Conservation (phyloP, 108 stramenopile genomes). For the Pseudonitzschia delicatissima region DNA sequence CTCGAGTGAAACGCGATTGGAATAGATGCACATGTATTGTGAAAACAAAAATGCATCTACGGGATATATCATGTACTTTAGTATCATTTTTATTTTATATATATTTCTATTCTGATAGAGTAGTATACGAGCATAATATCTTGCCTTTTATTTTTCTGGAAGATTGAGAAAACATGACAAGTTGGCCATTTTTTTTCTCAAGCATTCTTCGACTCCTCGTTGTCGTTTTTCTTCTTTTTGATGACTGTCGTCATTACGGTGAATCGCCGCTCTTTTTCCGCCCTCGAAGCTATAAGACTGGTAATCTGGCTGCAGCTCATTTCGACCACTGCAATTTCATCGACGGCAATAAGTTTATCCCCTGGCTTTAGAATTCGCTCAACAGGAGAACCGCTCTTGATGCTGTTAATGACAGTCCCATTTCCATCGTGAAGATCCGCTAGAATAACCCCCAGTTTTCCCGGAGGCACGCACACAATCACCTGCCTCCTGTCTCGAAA, state of each 20-base stretch:
- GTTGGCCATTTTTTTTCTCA: no score
- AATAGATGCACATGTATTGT: no score
- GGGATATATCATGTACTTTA: no score
- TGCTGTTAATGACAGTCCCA: slow-evolving; percentile 43
- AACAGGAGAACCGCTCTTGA: slow-evolving; percentile 30
- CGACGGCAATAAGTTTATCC: slow-evolving; percentile 40
- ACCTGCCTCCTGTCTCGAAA: slow-evolving; percentile 10
- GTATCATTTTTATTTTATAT: no score
- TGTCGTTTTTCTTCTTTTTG: no score
- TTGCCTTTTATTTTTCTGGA: no score
- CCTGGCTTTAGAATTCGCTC: slow-evolving; percentile 34
- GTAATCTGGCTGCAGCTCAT: slow-evolving; percentile 67
- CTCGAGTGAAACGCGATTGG: no score
- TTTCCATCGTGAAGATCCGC: slow-evolving; percentile 52
- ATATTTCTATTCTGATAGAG: no score
- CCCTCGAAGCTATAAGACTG: slow-evolving; percentile 44
- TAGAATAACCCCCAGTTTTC: slow-evolving; percentile 73
- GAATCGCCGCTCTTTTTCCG: slow-evolving; percentile 40
- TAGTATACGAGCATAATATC: no score
- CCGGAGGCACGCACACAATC: slow-evolving; percentile 52
- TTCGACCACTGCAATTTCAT: slow-evolving; percentile 53
- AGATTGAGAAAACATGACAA: no score
- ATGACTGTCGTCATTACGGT: slow-evolving; percentile 37
- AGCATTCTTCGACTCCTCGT: no score
- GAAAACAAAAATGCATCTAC: no score